Conservation (phyloP, 371 early-diverging fungal genomes). For the Mucor lusitanicus region DNA sequence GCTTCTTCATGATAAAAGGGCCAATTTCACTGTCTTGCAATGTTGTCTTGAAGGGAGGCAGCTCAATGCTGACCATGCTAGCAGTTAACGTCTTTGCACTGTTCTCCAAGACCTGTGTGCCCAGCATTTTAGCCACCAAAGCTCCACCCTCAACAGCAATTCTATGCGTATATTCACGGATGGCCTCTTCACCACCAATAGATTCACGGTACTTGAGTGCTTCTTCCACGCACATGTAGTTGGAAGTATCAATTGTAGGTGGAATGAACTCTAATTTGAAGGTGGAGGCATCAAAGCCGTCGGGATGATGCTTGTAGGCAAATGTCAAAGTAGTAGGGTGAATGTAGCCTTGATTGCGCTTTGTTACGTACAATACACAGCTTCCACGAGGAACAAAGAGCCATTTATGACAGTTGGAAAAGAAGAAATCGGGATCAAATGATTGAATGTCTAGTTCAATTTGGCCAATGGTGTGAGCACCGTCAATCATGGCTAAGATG, state of each 20-base stretch:
- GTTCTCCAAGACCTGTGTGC: constrained; percentile 60
- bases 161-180: constrained; percentile 55
- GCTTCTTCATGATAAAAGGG: constrained; percentile 30
- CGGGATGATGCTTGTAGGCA: constrained; percentile 35
- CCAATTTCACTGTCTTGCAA: constrained; percentile 26
- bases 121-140: constrained; percentile 55
- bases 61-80: constrained; percentile 62
- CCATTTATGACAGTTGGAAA: constrained; percentile 82
- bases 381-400: constrained; percentile 61
- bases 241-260: constrained; percentile 34
- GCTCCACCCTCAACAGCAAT: constrained; percentile 64
- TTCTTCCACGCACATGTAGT: constrained; percentile 47
- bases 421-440: constrained; percentile 66
- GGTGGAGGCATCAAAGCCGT: constrained; percentile 36
- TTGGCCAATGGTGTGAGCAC: constrained; percentile 70
- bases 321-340: constrained; percentile 55
- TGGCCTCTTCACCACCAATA: constrained; percentile 58
- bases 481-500: constrained; percentile 68
- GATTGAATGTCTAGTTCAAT: constrained; percentile 59
- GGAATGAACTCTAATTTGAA: constrained; percentile 26
- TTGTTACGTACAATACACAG: constrained; percentile 62
- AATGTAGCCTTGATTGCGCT: constrained; percentile 51
- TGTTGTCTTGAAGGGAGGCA: constrained; percentile 55
- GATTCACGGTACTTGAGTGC: constrained; percentile 56
- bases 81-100: constrained; percentile 42